These are phyloP conservation scores for Aaosphaeria pasadenensis DNA, from an alignment of 2,329 filamentous ascomycete genomes.

Conservation along the genomic window DNA sequence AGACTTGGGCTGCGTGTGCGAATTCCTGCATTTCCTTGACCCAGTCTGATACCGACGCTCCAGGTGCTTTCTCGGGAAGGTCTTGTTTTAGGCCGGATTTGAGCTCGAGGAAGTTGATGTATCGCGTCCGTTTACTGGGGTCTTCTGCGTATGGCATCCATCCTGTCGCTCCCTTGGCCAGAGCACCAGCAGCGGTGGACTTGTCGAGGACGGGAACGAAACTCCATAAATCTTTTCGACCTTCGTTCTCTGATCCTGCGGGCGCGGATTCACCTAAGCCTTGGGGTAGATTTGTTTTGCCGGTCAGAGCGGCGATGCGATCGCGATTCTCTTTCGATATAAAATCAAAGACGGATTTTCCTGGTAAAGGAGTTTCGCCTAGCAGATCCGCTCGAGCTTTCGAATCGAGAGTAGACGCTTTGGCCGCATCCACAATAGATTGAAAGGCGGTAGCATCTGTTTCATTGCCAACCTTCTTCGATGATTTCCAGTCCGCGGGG, in stretches of 20 bases:
- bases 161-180: constrained; percentile 53
- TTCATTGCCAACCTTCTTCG: constrained; percentile 29
- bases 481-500: constrained; percentile 71
- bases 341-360: constrained; percentile 95
- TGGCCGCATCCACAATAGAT: constrained; percentile 75
- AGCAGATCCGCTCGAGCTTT: constrained; percentile 74
- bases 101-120: constrained; percentile 76
- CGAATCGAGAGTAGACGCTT: constrained; percentile 70
- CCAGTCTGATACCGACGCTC: constrained; percentile 68
- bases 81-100: constrained; percentile 59
- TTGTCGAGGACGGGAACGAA: constrained; percentile 44
- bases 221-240: constrained; percentile 52
- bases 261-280: constrained; percentile 72
- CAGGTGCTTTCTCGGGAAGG: constrained; percentile 55
- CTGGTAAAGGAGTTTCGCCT: constrained; percentile 76
- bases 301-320: constrained; percentile 71
- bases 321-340: constrained; percentile 75
- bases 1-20: constrained; percentile 69
- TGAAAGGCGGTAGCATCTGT: constrained; percentile 42
- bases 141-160: constrained; percentile 86
- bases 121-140: constrained; percentile 73
- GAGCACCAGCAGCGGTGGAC: constrained; percentile 43
- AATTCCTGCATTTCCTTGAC: constrained; percentile 78
- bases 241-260: constrained; percentile 60
- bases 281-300: constrained; percentile 72